Percentiles rank a stretch among this genome's conserved stretches.
These are phyloP conservation scores for Tetramitus jugosus DNA, from an alignment of 208 protist species.

Conservation along the genomic window DNA sequence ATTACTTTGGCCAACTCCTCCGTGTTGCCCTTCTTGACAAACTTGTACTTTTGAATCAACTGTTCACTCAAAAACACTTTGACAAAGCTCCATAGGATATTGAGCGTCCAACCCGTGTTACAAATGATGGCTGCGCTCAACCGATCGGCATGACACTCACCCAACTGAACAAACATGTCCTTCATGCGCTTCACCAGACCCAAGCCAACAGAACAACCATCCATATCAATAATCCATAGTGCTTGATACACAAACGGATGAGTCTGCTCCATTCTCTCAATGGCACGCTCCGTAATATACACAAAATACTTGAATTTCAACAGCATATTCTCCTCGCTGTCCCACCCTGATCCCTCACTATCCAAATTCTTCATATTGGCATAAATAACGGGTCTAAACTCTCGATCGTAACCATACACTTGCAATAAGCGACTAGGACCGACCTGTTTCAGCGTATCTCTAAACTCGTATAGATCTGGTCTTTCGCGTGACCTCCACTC, in stretches of 20 bases:
- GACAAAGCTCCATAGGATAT: background rate
- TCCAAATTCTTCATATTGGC: background rate
- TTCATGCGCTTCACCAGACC: background rate
- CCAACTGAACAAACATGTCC: background rate
- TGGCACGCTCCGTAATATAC: background rate
- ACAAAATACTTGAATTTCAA: background rate
- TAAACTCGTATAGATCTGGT: background rate
- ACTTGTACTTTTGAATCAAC: constrained; percentile 7
- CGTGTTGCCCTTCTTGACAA: no score
- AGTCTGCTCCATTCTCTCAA: background rate
- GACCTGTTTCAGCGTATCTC: background rate
- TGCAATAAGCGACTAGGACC: background rate
- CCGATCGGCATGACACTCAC: background rate
- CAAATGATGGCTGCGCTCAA: background rate
- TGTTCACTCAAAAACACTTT: constrained; percentile 12
- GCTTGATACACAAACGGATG: background rate
- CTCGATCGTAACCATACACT: constrained; percentile 1
- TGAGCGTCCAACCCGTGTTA: background rate
- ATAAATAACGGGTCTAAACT: background rate
- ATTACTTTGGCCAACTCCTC: no score
- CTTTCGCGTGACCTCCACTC: background rate
- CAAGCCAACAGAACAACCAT: background rate
- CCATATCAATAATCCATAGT: background rate
- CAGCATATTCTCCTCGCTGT: background rate
- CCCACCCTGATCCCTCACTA: background rate